These are phyloP conservation scores for Herpetospermum pedunculosum DNA, from an alignment of 306 rosid genomes.

Conservation along the genomic window DNA sequence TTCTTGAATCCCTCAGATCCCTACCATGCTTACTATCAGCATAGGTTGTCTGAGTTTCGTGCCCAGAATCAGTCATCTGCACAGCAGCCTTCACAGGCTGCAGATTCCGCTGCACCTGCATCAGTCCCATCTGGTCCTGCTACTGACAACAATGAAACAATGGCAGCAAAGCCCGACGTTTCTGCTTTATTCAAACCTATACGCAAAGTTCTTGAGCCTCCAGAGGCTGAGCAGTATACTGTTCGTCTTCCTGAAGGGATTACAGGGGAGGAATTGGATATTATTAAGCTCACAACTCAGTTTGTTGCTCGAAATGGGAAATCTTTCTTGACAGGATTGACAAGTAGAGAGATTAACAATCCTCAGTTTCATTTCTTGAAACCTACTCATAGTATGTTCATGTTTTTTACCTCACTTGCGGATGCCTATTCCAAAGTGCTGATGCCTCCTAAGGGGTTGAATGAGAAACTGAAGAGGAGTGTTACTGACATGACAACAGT, in stretches of 20 bases:
- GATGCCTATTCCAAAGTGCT: slow-evolving; percentile 88
- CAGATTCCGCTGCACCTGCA: slow-evolving; percentile 36
- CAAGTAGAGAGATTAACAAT: slow-evolving; percentile 82
- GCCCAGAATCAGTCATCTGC: slow-evolving; percentile 57
- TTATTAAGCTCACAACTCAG: slow-evolving; percentile 90
- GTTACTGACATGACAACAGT: slow-evolving; percentile 77
- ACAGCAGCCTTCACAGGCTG: slow-evolving; percentile 27
- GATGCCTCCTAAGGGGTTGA: slow-evolving; percentile 83
- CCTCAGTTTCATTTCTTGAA: slow-evolving; percentile 90
- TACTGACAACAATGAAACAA: slow-evolving; percentile 34
- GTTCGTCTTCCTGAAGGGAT: slow-evolving; percentile 95
- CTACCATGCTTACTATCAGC: slow-evolving; percentile 87
- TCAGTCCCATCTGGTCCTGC: slow-evolving; percentile 20
- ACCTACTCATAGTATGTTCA: slow-evolving; percentile 94
- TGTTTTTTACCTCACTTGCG: slow-evolving; percentile 85
- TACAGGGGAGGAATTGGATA: slow-evolving; percentile 88
- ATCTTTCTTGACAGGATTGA: slow-evolving; percentile 78
- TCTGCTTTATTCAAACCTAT: slow-evolving; percentile 63
- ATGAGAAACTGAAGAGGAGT: slow-evolving; percentile 70
- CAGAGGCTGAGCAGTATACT: slow-evolving; percentile 84
- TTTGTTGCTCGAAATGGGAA: slow-evolving; percentile 95
- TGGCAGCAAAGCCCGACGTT: slow-evolving; percentile 34
- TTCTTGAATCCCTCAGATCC: slow-evolving; percentile 64
- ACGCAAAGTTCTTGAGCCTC: slow-evolving; percentile 75
- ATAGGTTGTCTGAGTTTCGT: slow-evolving; percentile 67